A percentile compares a stretch with the other conserved stretches of the same genome.
Evolutionary conservation across 1,139 yeast genomes (phyloP).

Genomic region (Sporopachydermia cereana): DNA sequence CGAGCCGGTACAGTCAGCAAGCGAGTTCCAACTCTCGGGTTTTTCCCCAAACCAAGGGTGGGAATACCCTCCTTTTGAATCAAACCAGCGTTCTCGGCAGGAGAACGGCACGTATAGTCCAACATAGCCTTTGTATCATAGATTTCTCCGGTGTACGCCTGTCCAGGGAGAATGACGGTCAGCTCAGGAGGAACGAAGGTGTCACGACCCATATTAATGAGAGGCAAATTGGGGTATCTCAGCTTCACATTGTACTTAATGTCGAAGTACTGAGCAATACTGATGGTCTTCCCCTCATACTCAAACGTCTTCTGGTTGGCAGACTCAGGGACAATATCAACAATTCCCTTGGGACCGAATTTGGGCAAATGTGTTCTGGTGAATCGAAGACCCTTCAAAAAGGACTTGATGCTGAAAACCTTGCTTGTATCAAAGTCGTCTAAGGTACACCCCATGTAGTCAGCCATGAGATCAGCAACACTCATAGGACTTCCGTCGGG

Average conservation of each 20-base stretch:
- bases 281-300: conserved; percentile 6
- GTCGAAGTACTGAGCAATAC: conserved; percentile 11
- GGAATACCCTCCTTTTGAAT: conserved; percentile 16
- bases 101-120: conserved; percentile 17
- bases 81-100: conserved; percentile 17
- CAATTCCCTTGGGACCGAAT: conserved; percentile 15
- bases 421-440: conserved; percentile 10
- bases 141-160: conserved; percentile 16
- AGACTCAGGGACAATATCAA: conserved; percentile 13
- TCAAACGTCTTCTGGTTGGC: conserved; percentile 15
- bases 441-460: conserved; percentile 8
- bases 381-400: conserved; percentile 16
- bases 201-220: conserved; percentile 17
- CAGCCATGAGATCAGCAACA: conserved; percentile 15
- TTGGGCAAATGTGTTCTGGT: conserved; percentile 15
- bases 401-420: conserved; percentile 11
- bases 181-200: conserved; percentile 18
- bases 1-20: conserved; percentile 18
- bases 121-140: conserved; percentile 16
- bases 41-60: conserved; percentile 12
- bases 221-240: conserved; percentile 15
- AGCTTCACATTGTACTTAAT: conserved; percentile 15
- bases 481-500: conserved; percentile 16
- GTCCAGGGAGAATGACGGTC: conserved; percentile 17
- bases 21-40: conserved; percentile 15